Conservation (phyloP, 1,284 basidiomycete genomes). For the Trichosporon sp. region DNA sequence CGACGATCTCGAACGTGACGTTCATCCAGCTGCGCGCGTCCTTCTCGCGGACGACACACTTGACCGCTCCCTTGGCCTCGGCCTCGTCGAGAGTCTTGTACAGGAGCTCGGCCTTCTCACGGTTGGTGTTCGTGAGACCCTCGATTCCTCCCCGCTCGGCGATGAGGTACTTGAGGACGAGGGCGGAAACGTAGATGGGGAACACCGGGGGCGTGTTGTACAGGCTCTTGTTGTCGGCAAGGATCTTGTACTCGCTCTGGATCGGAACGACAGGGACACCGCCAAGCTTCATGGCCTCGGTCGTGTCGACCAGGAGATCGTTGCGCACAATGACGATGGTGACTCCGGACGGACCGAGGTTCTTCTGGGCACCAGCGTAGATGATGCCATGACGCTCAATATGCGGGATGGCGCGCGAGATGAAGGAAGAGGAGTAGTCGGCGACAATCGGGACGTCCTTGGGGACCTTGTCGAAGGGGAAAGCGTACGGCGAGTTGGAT, state of each 20-base stretch:
- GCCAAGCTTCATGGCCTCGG: conserved; percentile 68
- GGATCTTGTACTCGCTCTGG: conserved; percentile 78
- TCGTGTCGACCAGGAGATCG: conserved; percentile 82
- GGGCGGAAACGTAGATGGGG: conserved; percentile 81
- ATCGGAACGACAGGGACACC: conserved; percentile 55
- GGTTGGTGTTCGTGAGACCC: conserved; percentile 64
- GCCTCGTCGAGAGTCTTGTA: conserved; percentile 68
- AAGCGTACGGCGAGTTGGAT: conserved; percentile 70
- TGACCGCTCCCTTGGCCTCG: conserved; percentile 62
- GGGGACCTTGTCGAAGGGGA: conserved; percentile 74
- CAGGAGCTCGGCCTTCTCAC: conserved; percentile 65
- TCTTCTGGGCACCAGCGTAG: conserved; percentile 99
- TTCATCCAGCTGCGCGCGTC: conserved; percentile 89
- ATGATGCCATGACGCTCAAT: conserved; percentile 85
- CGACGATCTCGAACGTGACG: conserved; percentile 70
- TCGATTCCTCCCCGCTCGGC: conserved; percentile 63
- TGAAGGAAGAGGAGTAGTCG: conserved; percentile 95
- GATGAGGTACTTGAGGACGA: conserved; percentile 71
- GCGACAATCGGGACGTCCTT: conserved; percentile 74
- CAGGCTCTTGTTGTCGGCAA: conserved; percentile 72
- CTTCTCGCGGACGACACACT: conserved; percentile 59
- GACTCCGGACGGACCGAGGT: conserved; percentile 89
- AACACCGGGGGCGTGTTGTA: conserved; percentile 96
- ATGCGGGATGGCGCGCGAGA: conserved; percentile 86
- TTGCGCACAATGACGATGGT: conserved; percentile 89